Percentiles rank a stretch among this genome's conserved stretches.
Conservation (phyloP, 805 yeast species). For the Wickerhamiella domercqiae region DNA sequence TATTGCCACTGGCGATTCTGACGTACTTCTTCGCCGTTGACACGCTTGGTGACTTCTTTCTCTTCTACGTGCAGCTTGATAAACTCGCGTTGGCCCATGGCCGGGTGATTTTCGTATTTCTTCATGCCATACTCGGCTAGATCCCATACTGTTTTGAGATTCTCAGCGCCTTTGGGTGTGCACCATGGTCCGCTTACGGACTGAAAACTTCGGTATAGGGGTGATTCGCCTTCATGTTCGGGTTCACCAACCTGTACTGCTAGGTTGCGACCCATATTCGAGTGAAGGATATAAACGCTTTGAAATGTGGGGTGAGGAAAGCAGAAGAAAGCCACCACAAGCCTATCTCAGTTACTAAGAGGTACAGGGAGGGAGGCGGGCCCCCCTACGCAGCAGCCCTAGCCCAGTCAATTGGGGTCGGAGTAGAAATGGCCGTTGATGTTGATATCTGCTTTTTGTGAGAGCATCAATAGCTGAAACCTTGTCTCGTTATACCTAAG, state of each 20-base stretch:
- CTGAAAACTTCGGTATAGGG: slow-evolving; percentile 22
- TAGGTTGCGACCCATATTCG: slow-evolving; percentile 2
- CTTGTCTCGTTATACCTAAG: too few relatives aligned
- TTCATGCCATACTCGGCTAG: slow-evolving; percentile 46
- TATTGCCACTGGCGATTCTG: slow-evolving; percentile 80
- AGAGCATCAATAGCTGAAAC: too few relatives aligned
- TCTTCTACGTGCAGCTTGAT: slow-evolving; percentile 60
- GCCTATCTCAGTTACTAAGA: too few relatives aligned
- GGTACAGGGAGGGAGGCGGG: too few relatives aligned
- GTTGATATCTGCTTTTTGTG: too few relatives aligned
- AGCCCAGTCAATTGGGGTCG: too few relatives aligned
- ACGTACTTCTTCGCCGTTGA: slow-evolving; percentile 59
- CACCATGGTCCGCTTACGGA: slow-evolving; percentile 28
- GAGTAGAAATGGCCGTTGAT: too few relatives aligned
- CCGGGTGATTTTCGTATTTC: slow-evolving; percentile 36
- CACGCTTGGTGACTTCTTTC: slow-evolving; percentile 53
- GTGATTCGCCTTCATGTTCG: slow-evolving; percentile 24
- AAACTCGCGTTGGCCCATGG: slow-evolving; percentile 69
- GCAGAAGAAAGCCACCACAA: background rate
- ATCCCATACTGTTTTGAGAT: slow-evolving; percentile 46
- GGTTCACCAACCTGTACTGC: slow-evolving; percentile 5
- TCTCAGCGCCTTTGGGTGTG: slow-evolving; percentile 51
- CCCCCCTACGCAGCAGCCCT: too few relatives aligned
- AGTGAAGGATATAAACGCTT: background rate
- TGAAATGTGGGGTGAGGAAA: too few relatives aligned